Percentiles rank a stretch among this genome's conserved stretches.
Evolutionary conservation across 2,329 filamentous ascomycete species (phyloP).

Genomic region (Hymenoscyphus infarciens): DNA sequence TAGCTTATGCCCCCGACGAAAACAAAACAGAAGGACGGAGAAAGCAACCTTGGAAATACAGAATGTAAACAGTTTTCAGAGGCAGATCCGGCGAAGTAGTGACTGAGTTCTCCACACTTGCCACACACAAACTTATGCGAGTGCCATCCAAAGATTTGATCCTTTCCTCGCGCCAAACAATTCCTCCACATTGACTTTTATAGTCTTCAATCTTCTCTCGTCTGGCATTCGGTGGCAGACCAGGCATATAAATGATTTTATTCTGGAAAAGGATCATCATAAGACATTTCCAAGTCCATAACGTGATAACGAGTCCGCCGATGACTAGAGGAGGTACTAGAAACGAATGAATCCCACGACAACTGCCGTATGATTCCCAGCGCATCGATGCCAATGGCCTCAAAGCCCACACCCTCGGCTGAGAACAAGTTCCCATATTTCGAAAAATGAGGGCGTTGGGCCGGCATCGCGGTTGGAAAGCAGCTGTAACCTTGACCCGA

Average conservation of each 20-base stretch:
- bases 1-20: slow-evolving; percentile 16
- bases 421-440: slow-evolving; percentile 4
- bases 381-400: slow-evolving; percentile 4
- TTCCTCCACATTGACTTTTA: slow-evolving; percentile 51
- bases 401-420: neutral
- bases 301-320: slow-evolving; percentile 56
- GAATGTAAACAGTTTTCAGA: slow-evolving; percentile 45
- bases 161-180: slow-evolving; percentile 64
- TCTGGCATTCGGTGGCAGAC: slow-evolving; percentile 66
- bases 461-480: neutral
- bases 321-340: slow-evolving; percentile 58
- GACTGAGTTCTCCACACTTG: slow-evolving; percentile 20
- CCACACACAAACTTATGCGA: slow-evolving; percentile 56
- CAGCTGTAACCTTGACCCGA: slow-evolving; percentile 4
- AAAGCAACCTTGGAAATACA: slow-evolving; percentile 53
- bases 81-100: neutral
- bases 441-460: neutral
- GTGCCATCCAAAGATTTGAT: slow-evolving; percentile 63
- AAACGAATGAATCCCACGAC: slow-evolving; percentile 21
- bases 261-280: slow-evolving; percentile 78
- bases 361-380: slow-evolving; percentile 10
- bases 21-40: slow-evolving; percentile 18
- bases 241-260: slow-evolving; percentile 78
- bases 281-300: slow-evolving; percentile 65
- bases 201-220: slow-evolving; percentile 66